Evolutionary conservation across 805 yeast species (phyloP).

Genomic region (Ogataea trehalophila): DNA sequence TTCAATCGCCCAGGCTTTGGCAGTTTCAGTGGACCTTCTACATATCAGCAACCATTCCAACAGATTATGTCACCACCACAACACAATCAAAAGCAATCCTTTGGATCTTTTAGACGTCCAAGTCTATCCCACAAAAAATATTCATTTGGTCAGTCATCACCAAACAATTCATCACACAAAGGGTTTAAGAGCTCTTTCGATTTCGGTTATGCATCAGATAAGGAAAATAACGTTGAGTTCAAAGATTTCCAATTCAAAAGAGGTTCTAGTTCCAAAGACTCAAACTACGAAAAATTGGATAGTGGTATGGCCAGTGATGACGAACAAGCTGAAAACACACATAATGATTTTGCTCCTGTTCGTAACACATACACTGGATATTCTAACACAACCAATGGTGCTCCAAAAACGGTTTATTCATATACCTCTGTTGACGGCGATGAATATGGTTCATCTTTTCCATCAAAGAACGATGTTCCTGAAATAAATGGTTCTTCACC

Average conservation of each 20-base stretch:
- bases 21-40: constrained; percentile 14
- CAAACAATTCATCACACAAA: constrained; percentile 10
- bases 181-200: constrained; percentile 13
- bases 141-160: constrained; percentile 14
- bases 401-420: constrained; percentile 27
- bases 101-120: constrained; percentile 10
- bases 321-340: constrained; percentile 3
- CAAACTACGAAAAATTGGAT: constrained; percentile 9
- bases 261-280: constrained; percentile 5
- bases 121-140: constrained; percentile 4
- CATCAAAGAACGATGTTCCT: constrained; percentile 3
- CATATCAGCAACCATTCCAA: constrained; percentile 8
- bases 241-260: constrained; percentile 3
- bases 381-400: constrained; percentile 22
- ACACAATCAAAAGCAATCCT: constrained; percentile 3
- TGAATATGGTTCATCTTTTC: constrained; percentile 15
- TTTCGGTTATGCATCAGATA: constrained; percentile 6
- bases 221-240: constrained; percentile 1
- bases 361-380: constrained; percentile 23
- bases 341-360: constrained; percentile 17
- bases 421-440: constrained; percentile 25
- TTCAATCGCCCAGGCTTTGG: constrained; percentile 16
- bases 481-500: not conserved
- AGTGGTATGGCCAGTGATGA: constrained; percentile 12
- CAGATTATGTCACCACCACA: constrained; percentile 1